Conservation (phyloP, 2,329 filamentous ascomycete genomes). For the Aspergillus aculeatinus region DNA sequence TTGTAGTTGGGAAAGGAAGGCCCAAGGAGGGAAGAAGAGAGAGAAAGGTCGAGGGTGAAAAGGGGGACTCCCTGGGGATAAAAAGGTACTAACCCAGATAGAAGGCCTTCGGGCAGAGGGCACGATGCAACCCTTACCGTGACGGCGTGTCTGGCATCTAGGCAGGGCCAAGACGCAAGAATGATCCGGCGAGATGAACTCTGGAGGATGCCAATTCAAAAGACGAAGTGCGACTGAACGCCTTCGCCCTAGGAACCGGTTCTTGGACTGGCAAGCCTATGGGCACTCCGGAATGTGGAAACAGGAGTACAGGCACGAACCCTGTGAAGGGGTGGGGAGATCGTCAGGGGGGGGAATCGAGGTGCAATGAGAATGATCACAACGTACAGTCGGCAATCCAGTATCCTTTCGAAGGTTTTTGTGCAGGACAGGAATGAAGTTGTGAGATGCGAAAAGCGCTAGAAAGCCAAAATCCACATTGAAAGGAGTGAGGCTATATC, state of each 20-base stretch:
- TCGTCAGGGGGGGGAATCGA: slow-evolving; percentile 36
- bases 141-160: slow-evolving; percentile 47
- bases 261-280: slow-evolving; percentile 31
- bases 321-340: slow-evolving; percentile 41
- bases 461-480: slow-evolving; percentile 30
- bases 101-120: slow-evolving; percentile 41
- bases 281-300: slow-evolving; percentile 41
- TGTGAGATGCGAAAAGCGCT: slow-evolving; percentile 20
- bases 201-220: slow-evolving; percentile 37
- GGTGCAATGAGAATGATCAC: slow-evolving; percentile 29
- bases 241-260: slow-evolving; percentile 44
- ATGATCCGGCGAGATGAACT: slow-evolving; percentile 41
- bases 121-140: slow-evolving; percentile 45
- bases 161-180: slow-evolving; percentile 40
- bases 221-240: slow-evolving; percentile 49
- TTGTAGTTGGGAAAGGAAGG: slow-evolving; percentile 11
- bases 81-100: slow-evolving; percentile 43
- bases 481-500: slow-evolving; percentile 24
- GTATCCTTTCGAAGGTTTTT: slow-evolving; percentile 26
- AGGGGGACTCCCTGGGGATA: slow-evolving; percentile 28
- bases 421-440: slow-evolving; percentile 26
- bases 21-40: slow-evolving; percentile 7
- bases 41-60: slow-evolving; percentile 12
- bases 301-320: slow-evolving; percentile 37
- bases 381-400: slow-evolving; percentile 38